Evolutionary conservation across 495 filamentous ascomycete species (phyloP), one percentile per base, ranked within the genome.

Genomic region (Daldinia vernicosa): DNA sequence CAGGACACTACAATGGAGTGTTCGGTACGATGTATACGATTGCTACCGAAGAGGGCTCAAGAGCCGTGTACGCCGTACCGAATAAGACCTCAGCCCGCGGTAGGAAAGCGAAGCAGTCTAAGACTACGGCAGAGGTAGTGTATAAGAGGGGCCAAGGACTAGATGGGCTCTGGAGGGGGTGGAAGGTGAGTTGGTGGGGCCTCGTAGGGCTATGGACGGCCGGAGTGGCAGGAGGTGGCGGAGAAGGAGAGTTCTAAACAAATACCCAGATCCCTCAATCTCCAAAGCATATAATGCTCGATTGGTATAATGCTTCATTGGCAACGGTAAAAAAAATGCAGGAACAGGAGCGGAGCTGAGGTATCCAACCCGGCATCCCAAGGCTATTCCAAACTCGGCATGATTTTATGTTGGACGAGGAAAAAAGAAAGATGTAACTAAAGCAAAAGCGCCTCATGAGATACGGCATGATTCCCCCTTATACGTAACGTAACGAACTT

Each of bases 141-240:
- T 84, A 83, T 52, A 82, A 85, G 27, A 87, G 89, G 66, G 93
- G 93, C 14, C 93, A 97, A 72, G 95, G 95, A 6, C 72, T 93
- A 27, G 85, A 91, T 30, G 95, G 96, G 0, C 82, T 99, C 14
- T 97, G 93, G 85, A 86, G 95, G 52, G 95, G 95, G 14, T 99
- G 95, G 95, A 90, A 92, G 75, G 90, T 98, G 17, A 94, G 94
- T 9, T 92, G 96, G 87, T 98, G 95, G 95, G 95, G 94, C 0
- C 82, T 98, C 61, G 90, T 95, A 15, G 95, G 95, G 19, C 87
- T 97, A 24, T 95, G 94, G 93, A 78, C 80, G 2, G 80, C 80
- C 2, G 78, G 80, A 5, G 74, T 84, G 30, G 62, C 83, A 6
- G 82, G 81, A 0, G 80, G 78, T 40, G 81, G 82, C 14, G 82